A percentile compares a stretch with the other conserved stretches of the same genome.
Evolutionary conservation across 2,329 filamentous ascomycete species (phyloP).

Genomic region (Trichoderma sp.): DNA sequence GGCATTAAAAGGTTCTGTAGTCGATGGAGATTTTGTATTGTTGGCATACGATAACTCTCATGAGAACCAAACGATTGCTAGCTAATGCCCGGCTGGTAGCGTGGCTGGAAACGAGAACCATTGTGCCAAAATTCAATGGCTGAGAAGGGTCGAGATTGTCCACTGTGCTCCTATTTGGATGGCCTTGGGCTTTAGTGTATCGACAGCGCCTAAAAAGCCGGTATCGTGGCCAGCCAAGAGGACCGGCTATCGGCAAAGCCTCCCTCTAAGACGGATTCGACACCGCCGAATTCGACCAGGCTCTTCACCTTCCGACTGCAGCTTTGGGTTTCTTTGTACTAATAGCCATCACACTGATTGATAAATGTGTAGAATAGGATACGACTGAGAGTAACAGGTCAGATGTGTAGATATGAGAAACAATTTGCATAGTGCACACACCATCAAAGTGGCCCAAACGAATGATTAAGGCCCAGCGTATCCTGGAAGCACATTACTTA

Average conservation of each 20-base stretch:
- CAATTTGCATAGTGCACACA: too few relatives aligned
- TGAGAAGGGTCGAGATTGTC: background rate
- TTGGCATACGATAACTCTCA: background rate
- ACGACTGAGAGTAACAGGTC: too few relatives aligned
- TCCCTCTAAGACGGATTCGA: background rate
- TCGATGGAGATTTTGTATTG: background rate
- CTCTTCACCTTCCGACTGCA: background rate
- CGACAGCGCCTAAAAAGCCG: background rate
- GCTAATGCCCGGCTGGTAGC: background rate
- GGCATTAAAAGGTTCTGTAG: background rate
- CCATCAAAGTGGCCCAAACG: too few relatives aligned
- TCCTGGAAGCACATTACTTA: too few relatives aligned
- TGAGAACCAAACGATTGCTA: background rate
- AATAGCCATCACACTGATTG: background rate
- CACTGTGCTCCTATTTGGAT: background rate
- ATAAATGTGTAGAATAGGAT: too few relatives aligned
- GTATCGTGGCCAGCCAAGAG: background rate
- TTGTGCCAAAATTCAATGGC: background rate
- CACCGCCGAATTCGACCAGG: background rate
- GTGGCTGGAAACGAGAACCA: conserved; percentile 1
- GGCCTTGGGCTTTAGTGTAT: background rate
- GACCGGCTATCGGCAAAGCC: background rate
- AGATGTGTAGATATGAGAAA: too few relatives aligned
- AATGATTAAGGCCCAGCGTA: too few relatives aligned
- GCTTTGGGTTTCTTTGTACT: background rate